Evolutionary conservation across 2,329 filamentous ascomycete genomes (phyloP), one percentile per base, ranked within the genome.

Genomic region (Aspergillus vadensis): DNA sequence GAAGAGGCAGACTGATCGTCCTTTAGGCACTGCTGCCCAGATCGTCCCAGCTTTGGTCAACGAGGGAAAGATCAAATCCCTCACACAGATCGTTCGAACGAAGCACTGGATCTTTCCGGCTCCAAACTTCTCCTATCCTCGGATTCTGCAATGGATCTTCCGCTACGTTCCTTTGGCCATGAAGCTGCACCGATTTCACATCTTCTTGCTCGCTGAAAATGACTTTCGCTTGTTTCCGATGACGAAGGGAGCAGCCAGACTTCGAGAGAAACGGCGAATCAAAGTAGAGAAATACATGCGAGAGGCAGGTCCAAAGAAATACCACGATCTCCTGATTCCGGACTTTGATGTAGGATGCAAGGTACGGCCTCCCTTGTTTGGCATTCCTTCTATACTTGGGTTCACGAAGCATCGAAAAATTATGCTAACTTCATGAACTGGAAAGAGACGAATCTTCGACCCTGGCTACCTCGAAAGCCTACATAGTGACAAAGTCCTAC

Each of bases 61-160:
- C 12, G 32, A 2, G 73, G 79, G 54, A 79, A 79, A 27, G 81
- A 36, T 80, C 8, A 85, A 82, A 64, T 81, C 80, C 4, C 77
- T 87, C 1, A 85, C 83, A 0, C 85, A 87, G 63, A 69, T 87
- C 5, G 81, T 86, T 78, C 76, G 83, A 21, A 81, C 81, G 5
- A 81, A 84, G 7, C 85, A 85, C 6, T 86, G 84, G 84, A 79
- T 85, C 0, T 77, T 81, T 1, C 79, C 81, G 1, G 70, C 72
- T 15, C n/a, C 67, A 0, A 65, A 71, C 14, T 76, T 84, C 65
- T 72, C 67, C 10, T 73, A 76, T n/a, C 59, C 86, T 0, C 83
- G 83, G 0, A 76, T 82, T 0, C 63, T 86, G 1, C 79, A 79
- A 51, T 79, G 81, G 47, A 63, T 82, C 2, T 62, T 83, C 10